Base-by-base conservation (phyloP, 176 grass and related monocot species). In the Ampelocalamus luodianensis region DNA sequence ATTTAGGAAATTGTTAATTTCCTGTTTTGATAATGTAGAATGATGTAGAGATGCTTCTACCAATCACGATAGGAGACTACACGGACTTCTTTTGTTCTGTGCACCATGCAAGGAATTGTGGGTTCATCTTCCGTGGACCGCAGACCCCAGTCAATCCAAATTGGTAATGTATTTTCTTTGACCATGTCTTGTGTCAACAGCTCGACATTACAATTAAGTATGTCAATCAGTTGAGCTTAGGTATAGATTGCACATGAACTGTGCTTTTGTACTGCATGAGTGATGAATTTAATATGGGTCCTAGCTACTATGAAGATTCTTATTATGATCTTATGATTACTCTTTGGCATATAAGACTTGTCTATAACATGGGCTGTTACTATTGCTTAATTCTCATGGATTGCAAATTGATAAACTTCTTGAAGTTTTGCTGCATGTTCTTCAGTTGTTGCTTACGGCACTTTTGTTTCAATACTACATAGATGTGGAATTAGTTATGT, bases 11-110 rank as follows among this genome's bases (percentile, higher is more conserved):
- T 70, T 53, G 12, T 23, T 72, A 16, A 77, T 54, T 27, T 43
- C 39, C 20, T 90, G 40, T 37, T 77, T 77, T 67, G 8, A 20
- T 65, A 20, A 65, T 80, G 48, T 80, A 98, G 96, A 86, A 69
- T 90, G 91, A 92, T 39, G 76, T 90, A 58, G 93, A 96, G 86
- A 98, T 96, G 91, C 74, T 98, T 83, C 81, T 98, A 24, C 96
- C 96, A 22, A 84, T 92, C 74, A 89, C 76, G 1, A 89, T 98
- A 14, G 96, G 96, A 17, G 96, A 93, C 58, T 98, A 98, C 77
- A 96, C 96, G 0, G 96, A 98, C 82, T 98, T 98, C 87, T 98
- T 91, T 90, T 98, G 87, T 66, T 98, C 93, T 1, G 83, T 94
- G 66, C 86, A 98, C 88, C 96, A 98, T 81, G 89, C 96, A 23